Base-by-base conservation (phyloP, 2,329 filamentous ascomycete species). In the Corynespora cassiicola region DNA sequence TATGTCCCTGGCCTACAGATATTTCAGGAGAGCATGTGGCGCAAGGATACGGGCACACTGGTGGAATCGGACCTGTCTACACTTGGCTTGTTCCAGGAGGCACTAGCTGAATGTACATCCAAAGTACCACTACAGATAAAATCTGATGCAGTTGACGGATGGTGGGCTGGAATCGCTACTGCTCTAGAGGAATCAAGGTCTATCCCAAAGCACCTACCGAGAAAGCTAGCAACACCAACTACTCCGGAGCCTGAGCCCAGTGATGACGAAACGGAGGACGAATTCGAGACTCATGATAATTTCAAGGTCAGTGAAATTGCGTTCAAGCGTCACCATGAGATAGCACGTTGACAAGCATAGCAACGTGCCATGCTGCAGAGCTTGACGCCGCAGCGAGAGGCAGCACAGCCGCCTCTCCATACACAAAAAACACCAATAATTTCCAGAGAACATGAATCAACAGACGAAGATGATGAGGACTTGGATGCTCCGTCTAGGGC, bases 1-100 rank as follows among this genome's bases (percentile, higher is more conserved):
- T 67, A 77, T 47, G 72, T 85, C 22, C 76, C 74, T 54, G 81
- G 81, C 0, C 65, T 83, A 26, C 74, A 71, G 5, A 63, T 66
- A 7, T 85, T 85, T 46, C 70, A 81, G 42, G 70, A 77, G 47
- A 50, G 65, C 14, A 43, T 50, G 3, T 83, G 79, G 77, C 58
- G 43, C 30, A 31, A 52, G 16, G 53, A 58, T 7, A 66, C 61
- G 1, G 52, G 38, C 9, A 49, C 58, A 26, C 36, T 65, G 42
- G 33, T 39, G 3, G 48, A 61, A 21, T 39, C 42, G 7, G 32
- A 57, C 15, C 34, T 65, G 12, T 64, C 52, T 20, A 59, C 60
- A 3, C 38, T 65, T n/a, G 58, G 47, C 14, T 36, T 66, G 30
- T 67, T 67, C 39, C 61, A 65, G 31, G 59, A 67, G 42, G 61